Percentiles rank a stretch among this genome's conserved stretches.
These are phyloP conservation scores for Jimgerdemannia lactiflua DNA, from an alignment of 192 early-diverging fungal species.

Conservation along the genomic window DNA sequence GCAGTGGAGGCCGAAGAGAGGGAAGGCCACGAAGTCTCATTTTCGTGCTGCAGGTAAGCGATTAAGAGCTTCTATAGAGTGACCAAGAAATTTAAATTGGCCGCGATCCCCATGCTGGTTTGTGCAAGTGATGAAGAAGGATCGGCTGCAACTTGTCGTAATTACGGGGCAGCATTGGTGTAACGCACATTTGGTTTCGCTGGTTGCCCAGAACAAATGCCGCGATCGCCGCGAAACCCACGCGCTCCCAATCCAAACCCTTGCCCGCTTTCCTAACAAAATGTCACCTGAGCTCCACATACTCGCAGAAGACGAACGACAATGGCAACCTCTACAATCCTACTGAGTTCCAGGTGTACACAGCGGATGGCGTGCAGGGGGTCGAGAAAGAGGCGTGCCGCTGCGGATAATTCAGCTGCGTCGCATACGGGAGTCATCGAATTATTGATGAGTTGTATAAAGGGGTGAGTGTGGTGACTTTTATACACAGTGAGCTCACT, in stretches of 20 bases:
- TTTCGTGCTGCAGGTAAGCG: constrained; percentile 61
- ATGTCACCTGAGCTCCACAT: not conserved
- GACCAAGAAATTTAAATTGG: not conserved
- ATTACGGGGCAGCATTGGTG: too few relatives aligned
- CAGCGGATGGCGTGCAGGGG: not conserved
- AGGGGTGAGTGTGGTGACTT: not conserved
- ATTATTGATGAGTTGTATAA: constrained; percentile 18
- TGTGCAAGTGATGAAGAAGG: not conserved
- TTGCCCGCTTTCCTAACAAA: not conserved
- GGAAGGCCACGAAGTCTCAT: constrained; percentile 63
- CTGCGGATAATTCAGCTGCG: not conserved
- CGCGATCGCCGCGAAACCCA: constrained; percentile 14
- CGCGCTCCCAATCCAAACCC: constrained; percentile 13
- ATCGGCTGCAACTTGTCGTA: too few relatives aligned
- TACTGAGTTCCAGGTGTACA: too few relatives aligned
- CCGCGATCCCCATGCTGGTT: not conserved
- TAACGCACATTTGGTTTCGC: not conserved
- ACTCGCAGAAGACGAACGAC: not conserved
- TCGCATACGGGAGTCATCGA: not conserved
- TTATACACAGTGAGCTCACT: not conserved
- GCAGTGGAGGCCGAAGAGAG: constrained; percentile 61
- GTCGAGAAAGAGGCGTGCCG: constrained; percentile 8
- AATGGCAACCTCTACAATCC: not conserved
- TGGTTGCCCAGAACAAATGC: not conserved
- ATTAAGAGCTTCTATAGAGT: not conserved